A percentile compares a stretch with the other conserved stretches of the same genome.
These are phyloP conservation scores for Zasmidium angulare DNA, from an alignment of 2,329 filamentous ascomycete species.

Conservation along the genomic window DNA sequence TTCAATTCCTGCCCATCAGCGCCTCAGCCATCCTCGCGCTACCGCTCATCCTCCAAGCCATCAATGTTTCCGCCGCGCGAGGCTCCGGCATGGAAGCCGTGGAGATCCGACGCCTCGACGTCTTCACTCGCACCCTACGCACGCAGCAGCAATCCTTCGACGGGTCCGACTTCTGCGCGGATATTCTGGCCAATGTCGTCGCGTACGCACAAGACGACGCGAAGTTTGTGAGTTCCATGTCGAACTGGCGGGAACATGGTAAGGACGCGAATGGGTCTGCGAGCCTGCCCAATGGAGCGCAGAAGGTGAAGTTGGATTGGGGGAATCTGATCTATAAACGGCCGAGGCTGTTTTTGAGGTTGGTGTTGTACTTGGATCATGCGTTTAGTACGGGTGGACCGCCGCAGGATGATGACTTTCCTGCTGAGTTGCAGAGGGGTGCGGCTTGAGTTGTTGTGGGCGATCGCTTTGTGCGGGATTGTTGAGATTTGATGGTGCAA, in stretches of 20 bases:
- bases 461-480: no score
- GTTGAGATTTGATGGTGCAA: no score
- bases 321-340: conserved; percentile 23
- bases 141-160: conserved; percentile 24
- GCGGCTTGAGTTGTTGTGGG: neutral
- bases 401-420: conserved; percentile 22
- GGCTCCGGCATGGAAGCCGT: conserved; percentile 22
- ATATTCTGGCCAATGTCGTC: conserved; percentile 22
- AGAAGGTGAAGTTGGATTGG: conserved; percentile 23
- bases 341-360: conserved; percentile 20
- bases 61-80: conserved; percentile 23
- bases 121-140: conserved; percentile 21
- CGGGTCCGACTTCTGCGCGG: conserved; percentile 23
- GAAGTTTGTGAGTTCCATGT: conserved; percentile 22
- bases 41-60: conserved; percentile 20
- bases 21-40: conserved; percentile 18
- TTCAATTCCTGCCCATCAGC: conserved; percentile 22
- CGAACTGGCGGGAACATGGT: conserved; percentile 14
- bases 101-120: conserved; percentile 19
- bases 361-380: conserved; percentile 23
- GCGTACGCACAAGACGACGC: conserved; percentile 22
- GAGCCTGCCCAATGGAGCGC: conserved; percentile 5
- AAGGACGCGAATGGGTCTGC: conserved; percentile 14
- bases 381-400: conserved; percentile 21
- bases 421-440: conserved; percentile 19